Evolutionary conservation across 495 filamentous ascomycete genomes (phyloP), one percentile per base, ranked within the genome.

Genomic region (Tuber aestivum): DNA sequence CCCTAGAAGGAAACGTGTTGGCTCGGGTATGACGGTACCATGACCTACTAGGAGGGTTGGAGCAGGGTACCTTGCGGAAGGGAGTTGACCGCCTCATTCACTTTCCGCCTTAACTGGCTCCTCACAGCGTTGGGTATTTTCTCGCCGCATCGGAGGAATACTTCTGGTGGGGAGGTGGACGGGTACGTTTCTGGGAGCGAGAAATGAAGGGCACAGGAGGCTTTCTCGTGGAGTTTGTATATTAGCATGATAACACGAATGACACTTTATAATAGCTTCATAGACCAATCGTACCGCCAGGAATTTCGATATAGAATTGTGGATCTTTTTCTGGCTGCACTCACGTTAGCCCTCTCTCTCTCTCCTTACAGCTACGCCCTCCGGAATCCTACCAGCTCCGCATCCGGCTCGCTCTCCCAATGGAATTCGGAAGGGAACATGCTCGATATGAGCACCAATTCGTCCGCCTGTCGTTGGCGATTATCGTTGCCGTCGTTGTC

Each of bases 151-250:
- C 21, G 42, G 40, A 65, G 45, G 71, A 75, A 69, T 65, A 69
- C 21, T 32, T 27, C 41, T 35, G 45, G 70, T 35, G 14, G 35
- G 32, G 69, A 32, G 20, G 35, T n/a, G 6, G 35, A 3, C 7
- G 69, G 69, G 37, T 72, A 72, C 37, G 35, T 44, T 12, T 27
- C 38, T 12, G 40, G 74, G 42, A 76, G 70, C 37, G 68, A 40
- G n/a, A 69, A 69, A 32, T 69, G 74, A 45, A 72, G 70, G 9
- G 70, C 32, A 27, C 40, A 76, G 12, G 12, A 41, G 44, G 37
- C 70, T 72, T 72, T 21, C 44, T 68, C 27, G 42, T 27, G 23
- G 48, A 56, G 23, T 56, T 27, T 23, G 23, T 56, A 56, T 56
- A 27, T 14, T 14, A 56, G 48, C 8, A 56, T 27, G 23, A 27